phyloP scores from a whole-genome alignment of 306 rosid species.

The Quercus bicolor region DNA sequence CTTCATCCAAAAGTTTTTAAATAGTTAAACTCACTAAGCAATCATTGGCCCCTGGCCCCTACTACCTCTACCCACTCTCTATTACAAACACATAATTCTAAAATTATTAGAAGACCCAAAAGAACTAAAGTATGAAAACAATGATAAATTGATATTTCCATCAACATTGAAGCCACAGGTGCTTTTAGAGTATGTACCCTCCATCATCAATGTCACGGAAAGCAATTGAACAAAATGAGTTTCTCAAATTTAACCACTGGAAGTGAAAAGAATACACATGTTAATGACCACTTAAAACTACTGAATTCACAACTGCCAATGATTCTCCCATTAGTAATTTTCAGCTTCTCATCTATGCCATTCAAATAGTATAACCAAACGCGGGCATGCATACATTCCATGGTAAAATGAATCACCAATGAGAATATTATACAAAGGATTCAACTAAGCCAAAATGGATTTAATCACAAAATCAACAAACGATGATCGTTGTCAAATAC shows the following conservation, averaged over 20 bases:
- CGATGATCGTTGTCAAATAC: not conserved
- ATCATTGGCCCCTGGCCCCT: no score
- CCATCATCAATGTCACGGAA: not conserved
- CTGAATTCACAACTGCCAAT: not conserved
- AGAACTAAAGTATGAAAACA: not conserved
- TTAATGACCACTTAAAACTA: not conserved
- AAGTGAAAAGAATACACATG: not conserved
- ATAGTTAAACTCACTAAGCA: no score
- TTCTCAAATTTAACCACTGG: not conserved
- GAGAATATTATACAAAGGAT: not conserved
- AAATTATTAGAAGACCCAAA: not conserved
- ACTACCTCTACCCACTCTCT: not conserved
- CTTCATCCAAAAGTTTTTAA: not conserved
- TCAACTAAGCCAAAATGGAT: not conserved
- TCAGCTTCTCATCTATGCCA: not conserved
- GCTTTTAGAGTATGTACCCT: not conserved
- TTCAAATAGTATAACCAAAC: not conserved
- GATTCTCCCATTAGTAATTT: not conserved
- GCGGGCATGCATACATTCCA: not conserved
- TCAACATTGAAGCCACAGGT: not conserved
- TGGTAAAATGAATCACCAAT: not conserved
- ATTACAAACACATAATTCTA: not conserved
- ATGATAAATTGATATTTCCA: not conserved
- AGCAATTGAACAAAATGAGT: not conserved
- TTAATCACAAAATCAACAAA: not conserved